Conservation (phyloP, 306 rosid genomes). For the Erythrophleum fordii region DNA sequence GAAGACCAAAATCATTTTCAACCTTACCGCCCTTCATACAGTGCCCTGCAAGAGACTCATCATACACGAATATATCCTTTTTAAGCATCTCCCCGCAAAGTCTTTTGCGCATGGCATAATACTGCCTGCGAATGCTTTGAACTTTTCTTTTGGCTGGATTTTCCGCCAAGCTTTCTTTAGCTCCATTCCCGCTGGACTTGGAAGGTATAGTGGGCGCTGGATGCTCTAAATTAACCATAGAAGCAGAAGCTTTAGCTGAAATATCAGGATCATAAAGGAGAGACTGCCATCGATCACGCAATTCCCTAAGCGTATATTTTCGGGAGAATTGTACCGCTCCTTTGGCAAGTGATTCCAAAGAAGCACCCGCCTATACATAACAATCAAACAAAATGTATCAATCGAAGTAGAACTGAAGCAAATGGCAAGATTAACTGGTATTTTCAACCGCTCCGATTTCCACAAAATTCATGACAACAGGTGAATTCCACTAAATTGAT, state of each 20-base stretch:
- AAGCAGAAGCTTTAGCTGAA: conserved; percentile 55
- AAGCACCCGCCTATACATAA: conserved; percentile 67
- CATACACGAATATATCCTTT: conserved; percentile 13
- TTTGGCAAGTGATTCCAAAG: conserved; percentile 84
- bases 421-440: not conserved
- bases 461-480: not conserved
- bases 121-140: conserved; percentile 55
- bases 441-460: not conserved
- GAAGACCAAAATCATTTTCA: conserved; percentile 26
- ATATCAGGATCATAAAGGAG: conserved; percentile 65
- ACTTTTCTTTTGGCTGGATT: conserved; percentile 45
- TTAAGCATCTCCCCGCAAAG: conserved; percentile 33
- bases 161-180: conserved; percentile 19
- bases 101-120: conserved; percentile 53
- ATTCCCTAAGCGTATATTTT: conserved; percentile 55
- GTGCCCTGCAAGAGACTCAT: conserved; percentile 32
- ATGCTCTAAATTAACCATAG: conserved; percentile 63
- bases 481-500: not conserved
- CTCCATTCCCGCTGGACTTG: conserved; percentile 37
- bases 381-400: conserved; percentile 6
- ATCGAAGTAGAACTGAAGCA: not conserved
- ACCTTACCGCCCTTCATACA: conserved; percentile 32
- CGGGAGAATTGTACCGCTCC: conserved; percentile 87
- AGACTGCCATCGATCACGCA: conserved; percentile 73
- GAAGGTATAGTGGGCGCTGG: conserved; percentile 27